Evolutionary conservation across 164 flowering plant species (phyloP).

Genomic region (Annona squamosa): DNA sequence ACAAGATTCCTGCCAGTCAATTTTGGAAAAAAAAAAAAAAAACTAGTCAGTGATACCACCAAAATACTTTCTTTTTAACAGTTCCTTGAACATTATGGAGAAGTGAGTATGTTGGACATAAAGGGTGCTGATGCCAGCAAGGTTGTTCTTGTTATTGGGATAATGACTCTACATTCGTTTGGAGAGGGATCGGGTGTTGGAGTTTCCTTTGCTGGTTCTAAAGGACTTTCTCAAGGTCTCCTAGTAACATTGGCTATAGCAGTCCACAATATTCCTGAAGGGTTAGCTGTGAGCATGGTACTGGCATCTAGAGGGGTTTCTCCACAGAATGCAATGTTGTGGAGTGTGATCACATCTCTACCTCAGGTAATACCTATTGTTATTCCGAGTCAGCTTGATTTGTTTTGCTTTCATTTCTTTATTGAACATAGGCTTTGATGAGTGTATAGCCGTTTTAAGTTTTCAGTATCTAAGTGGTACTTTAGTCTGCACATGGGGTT

Average conservation of each 20-base stretch:
- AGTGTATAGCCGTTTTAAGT: not conserved
- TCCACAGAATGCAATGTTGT: conserved; percentile 93
- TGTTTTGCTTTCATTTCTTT: not conserved
- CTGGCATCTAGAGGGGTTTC: conserved; percentile 97
- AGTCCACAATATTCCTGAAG: conserved; percentile 98
- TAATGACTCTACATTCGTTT: conserved; percentile 99
- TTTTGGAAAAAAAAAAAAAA: too few relatives aligned
- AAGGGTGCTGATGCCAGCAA: conserved; percentile 97
- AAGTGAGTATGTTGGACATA: conserved; percentile 97
- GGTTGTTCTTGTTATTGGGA: conserved; percentile 90
- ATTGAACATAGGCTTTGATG: not conserved
- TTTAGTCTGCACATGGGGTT: not conserved
- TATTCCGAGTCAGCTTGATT: not conserved
- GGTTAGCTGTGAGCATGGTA: conserved; percentile 98
- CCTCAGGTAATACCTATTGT: conserved; percentile 61
- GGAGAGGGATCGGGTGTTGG: conserved; percentile 99
- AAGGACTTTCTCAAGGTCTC: conserved; percentile 91
- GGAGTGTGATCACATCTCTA: conserved; percentile 96
- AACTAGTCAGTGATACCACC: too few relatives aligned
- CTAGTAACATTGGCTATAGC: conserved; percentile 95
- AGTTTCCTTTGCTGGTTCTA: conserved; percentile 98
- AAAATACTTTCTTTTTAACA: conserved; percentile 22
- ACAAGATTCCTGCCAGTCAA: too few relatives aligned
- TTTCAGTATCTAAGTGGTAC: not conserved
- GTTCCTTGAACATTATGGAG: conserved; percentile 92